Percentiles rank a stretch among this genome's conserved stretches.
These are phyloP conservation scores for Citrullus colocynthis DNA, from an alignment of 306 rosid genomes.

Conservation along the genomic window DNA sequence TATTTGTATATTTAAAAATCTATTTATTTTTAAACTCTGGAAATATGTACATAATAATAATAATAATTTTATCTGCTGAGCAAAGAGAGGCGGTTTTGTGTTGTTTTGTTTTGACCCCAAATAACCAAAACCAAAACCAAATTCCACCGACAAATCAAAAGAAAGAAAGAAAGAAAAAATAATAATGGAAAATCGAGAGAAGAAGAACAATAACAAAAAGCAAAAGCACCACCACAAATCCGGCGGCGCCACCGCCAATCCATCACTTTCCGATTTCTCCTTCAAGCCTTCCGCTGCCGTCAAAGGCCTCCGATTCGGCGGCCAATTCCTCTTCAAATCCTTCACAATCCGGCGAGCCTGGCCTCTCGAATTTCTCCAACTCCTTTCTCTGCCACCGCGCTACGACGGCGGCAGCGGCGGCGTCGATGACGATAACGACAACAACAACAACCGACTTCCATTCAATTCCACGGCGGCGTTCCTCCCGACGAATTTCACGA, in stretches of 20 bases:
- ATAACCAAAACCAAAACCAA: background rate
- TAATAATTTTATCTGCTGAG: background rate
- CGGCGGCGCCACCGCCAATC: constrained; percentile 47
- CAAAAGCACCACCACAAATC: constrained; percentile 75
- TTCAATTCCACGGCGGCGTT: constrained; percentile 74
- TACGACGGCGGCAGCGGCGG: background rate
- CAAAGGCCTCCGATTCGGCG: constrained; percentile 90
- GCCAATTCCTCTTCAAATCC: constrained; percentile 81
- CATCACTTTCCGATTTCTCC: constrained; percentile 54
- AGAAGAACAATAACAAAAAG: constrained; percentile 54
- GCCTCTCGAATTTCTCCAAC: constrained; percentile 58
- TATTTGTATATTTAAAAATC: too few relatives aligned
- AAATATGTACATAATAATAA: too few relatives aligned
- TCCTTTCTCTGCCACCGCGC: constrained; percentile 59
- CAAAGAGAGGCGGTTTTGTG: background rate
- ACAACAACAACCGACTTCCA: constrained; percentile 8
- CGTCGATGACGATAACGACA: background rate
- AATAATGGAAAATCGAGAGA: constrained; percentile 36
- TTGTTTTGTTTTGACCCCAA: background rate
- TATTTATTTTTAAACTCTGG: too few relatives aligned
- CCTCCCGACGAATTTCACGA: constrained; percentile 87
- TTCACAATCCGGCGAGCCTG: constrained; percentile 72
- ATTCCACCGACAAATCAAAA: background rate
- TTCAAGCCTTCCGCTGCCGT: constrained; percentile 79
- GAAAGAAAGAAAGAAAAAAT: background rate